A percentile compares a stretch with the other conserved stretches of the same genome.
These are phyloP conservation scores for Alternaria triticina DNA, from an alignment of 2,329 filamentous ascomycete species.

Conservation along the genomic window DNA sequence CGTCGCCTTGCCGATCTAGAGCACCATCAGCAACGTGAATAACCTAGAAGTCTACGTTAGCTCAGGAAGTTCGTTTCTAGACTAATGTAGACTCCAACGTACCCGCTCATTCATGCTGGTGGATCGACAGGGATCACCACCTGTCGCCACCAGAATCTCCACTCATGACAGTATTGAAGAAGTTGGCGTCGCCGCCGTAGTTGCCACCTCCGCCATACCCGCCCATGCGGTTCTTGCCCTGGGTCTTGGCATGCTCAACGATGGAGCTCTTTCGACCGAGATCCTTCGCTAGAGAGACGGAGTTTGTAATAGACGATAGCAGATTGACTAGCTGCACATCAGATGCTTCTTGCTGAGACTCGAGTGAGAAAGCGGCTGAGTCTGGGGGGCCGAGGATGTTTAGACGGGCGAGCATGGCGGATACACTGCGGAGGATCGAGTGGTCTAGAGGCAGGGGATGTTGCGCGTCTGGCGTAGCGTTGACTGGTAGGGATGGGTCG, in stretches of 20 bases:
- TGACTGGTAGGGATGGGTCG: constrained; percentile 49
- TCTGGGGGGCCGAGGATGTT: constrained; percentile 80
- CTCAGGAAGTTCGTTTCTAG: not conserved
- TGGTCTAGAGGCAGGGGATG: constrained; percentile 59
- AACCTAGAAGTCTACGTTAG: not conserved
- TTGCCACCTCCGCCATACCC: constrained; percentile 8
- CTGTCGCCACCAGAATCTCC: constrained; percentile 17
- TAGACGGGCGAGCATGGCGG: constrained; percentile 82
- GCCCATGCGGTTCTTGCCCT: constrained; percentile 33
- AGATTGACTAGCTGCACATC: constrained; percentile 82
- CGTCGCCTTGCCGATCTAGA: not conserved
- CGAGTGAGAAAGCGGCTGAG: constrained; percentile 67
- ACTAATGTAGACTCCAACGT: not conserved
- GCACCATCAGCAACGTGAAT: not conserved
- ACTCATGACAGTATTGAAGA: constrained; percentile 31
- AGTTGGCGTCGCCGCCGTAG: constrained; percentile 23
- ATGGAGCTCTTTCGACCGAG: constrained; percentile 74
- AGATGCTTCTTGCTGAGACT: constrained; percentile 79
- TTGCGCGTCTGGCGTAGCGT: constrained; percentile 34
- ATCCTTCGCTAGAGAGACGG: constrained; percentile 72
- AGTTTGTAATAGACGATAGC: constrained; percentile 76
- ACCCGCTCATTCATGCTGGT: not conserved
- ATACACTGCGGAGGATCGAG: constrained; percentile 83
- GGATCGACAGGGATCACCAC: constrained; percentile 6
- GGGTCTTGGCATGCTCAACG: constrained; percentile 50